Evolutionary conservation across 2,329 filamentous ascomycete genomes (phyloP).

Genomic region (Fusarium poae): DNA sequence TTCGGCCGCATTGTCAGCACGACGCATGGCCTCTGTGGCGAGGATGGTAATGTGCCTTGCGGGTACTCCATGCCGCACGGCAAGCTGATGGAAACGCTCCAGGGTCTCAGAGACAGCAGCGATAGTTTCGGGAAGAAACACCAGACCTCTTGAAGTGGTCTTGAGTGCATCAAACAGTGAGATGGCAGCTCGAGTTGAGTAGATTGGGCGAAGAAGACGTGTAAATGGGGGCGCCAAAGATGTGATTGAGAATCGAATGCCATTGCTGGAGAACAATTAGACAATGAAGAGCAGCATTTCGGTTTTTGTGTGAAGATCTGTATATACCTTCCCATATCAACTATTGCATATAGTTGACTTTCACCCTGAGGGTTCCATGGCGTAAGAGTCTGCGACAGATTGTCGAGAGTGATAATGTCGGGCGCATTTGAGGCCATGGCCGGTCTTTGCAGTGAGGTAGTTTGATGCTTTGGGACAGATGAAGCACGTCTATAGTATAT

Average conservation of each 20-base stretch:
- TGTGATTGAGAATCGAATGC: constrained; percentile 91
- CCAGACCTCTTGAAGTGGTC: constrained; percentile 57
- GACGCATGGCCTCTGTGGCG: constrained; percentile 90
- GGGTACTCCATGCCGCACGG: constrained; percentile 76
- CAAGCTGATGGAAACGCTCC: constrained; percentile 77
- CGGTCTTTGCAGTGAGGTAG: neutral
- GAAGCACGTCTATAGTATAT: constrained; percentile 1
- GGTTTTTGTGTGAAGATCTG: neutral
- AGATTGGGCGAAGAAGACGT: constrained; percentile 81
- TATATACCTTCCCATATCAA: constrained; percentile 71
- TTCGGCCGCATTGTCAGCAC: constrained; percentile 77
- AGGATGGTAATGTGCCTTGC: constrained; percentile 76
- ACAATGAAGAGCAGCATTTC: neutral
- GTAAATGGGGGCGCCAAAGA: constrained; percentile 78
- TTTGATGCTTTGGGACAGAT: neutral
- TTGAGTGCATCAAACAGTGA: constrained; percentile 88
- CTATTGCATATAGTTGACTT: constrained; percentile 67
- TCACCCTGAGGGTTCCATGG: constrained; percentile 61
- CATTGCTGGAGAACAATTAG: constrained; percentile 72
- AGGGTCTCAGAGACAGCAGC: constrained; percentile 74
- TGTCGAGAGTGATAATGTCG: constrained; percentile 65
- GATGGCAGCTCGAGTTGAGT: constrained; percentile 81
- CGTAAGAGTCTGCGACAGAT: constrained; percentile 63
- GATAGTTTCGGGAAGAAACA: constrained; percentile 70
- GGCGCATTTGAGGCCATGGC: constrained; percentile 51